Base-by-base conservation (phyloP, 2,329 filamentous ascomycete genomes). In the Penicillium sp. region DNA sequence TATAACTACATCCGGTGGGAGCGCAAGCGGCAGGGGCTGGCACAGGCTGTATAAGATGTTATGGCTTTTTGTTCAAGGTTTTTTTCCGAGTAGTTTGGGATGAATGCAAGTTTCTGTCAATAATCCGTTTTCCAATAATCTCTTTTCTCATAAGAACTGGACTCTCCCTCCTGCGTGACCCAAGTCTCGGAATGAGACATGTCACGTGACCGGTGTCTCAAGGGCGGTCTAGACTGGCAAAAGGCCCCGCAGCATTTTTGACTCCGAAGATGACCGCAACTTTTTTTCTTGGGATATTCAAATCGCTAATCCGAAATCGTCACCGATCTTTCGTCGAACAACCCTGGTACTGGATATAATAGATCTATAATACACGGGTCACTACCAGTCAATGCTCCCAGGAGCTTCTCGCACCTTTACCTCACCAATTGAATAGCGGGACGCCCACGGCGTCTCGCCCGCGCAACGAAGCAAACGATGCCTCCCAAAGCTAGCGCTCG, bases 401-500 rank as follows among this genome's bases (percentile, higher is more conserved):
- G 54, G 45, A 49, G 49, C 56, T 59, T 60, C 58, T 24, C 35
- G n/a, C 53, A 19, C 38, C 49, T 49, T 35, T 54, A 40, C 3
- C 24, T 2, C 19, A 33, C 37, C 19, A 33, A 22, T 30, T 51
- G 55, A 51, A 59, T n/a, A 60, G 58, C 62, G 50, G 56, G 59
- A 64, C 64, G 58, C 60, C 59, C 38, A 61, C 58, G 61, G 63
- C 67, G 57, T 61, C 61, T 65, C 62, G 57, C 65, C 59, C 26
- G 56, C 60, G 45, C 51, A 61, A 24, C 38, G 35, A 56, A 56
- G 54, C 42, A 30, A 17, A 64, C 56, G 51, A 78, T 78, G 75
- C 75, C 75, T 50, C 75, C 76, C 42, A 77, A 77, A 71, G 68
- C 69, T 19, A 67, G 66, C 37, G 45, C 72, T 58, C 70, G 75